phyloP scores from a whole-genome alignment of 2,329 filamentous ascomycete genomes.

The Camillea tinctor region DNA sequence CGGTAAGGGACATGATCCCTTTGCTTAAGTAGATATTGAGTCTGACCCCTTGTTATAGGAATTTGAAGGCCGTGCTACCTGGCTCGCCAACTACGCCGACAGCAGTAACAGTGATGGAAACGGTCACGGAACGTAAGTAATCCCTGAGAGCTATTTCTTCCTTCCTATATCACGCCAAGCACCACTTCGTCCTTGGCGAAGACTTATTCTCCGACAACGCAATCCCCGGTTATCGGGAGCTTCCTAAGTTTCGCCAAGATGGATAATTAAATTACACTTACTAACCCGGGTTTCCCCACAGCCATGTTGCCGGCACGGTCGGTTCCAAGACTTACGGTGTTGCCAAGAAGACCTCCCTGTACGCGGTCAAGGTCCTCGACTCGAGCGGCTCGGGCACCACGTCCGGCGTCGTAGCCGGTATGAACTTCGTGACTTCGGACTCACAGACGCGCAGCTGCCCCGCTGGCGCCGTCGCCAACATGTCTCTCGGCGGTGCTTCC shows the following conservation, averaged over 20 bases:
- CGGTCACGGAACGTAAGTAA: constrained; percentile 44
- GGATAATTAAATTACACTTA: neutral
- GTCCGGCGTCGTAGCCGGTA: constrained; percentile 32
- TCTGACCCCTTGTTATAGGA: constrained; percentile 28
- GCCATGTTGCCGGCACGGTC: constrained; percentile 21
- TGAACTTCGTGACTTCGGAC: constrained; percentile 44
- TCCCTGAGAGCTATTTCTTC: neutral
- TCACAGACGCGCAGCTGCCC: constrained; percentile 40
- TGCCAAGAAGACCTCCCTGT: constrained; percentile 40
- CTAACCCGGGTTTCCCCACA: neutral
- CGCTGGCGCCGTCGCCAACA: constrained; percentile 49
- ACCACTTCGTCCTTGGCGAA: no score
- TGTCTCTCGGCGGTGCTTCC: constrained; percentile 51
- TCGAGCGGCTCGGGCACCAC: constrained; percentile 27
- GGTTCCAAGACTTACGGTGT: constrained; percentile 44
- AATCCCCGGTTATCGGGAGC: no score
- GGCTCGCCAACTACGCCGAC: constrained; percentile 31
- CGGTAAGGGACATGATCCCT: constrained; percentile 19
- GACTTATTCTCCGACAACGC: no score
- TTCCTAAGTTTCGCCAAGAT: neutral
- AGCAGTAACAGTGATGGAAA: constrained; percentile 35
- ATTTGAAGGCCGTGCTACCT: constrained; percentile 43
- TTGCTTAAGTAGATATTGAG: neutral
- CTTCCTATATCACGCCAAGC: no score
- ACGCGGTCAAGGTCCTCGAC: constrained; percentile 47